Percentiles rank a stretch among this genome's conserved stretches.
Conservation (phyloP, 345 rosid species). For the Arabidopsis thaliana region DNA sequence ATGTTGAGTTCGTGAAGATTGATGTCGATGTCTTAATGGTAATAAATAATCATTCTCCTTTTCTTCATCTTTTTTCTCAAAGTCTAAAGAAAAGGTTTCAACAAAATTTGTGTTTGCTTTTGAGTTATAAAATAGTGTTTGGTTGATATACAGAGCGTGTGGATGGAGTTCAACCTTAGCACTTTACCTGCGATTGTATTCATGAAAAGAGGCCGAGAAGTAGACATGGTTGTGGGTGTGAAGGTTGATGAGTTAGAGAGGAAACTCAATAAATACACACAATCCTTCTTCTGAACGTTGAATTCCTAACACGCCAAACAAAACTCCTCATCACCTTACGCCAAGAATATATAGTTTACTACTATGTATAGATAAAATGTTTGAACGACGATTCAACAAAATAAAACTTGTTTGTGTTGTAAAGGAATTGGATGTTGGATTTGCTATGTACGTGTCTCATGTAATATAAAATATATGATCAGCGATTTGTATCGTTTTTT, state of each 20-base stretch:
- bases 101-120: background rate
- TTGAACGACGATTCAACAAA: constrained; percentile 1
- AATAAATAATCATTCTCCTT: background rate
- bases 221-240: constrained; percentile 65
- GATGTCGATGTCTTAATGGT: constrained; percentile 71
- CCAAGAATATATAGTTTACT: constrained; percentile 10
- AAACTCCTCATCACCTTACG: constrained; percentile 24
- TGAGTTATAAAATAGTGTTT: constrained; percentile 21
- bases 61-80: background rate
- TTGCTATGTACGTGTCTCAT: constrained; percentile 7
- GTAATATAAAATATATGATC: background rate
- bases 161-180: constrained; percentile 46
- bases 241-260: constrained; percentile 58
- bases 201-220: constrained; percentile 65
- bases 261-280: constrained; percentile 60
- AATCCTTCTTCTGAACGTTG: constrained; percentile 17
- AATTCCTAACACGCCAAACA: constrained; percentile 18
- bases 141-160: constrained; percentile 51
- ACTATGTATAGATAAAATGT: background rate
- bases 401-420: constrained; percentile 14
- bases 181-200: constrained; percentile 66
- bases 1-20: constrained; percentile 72
- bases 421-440: background rate
- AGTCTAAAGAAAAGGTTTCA: background rate
- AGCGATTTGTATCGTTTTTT: background rate